Percentiles rank a stretch among this genome's conserved stretches.
Conservation (phyloP, 2,329 filamentous ascomycete species). For the Nemania sp. region DNA sequence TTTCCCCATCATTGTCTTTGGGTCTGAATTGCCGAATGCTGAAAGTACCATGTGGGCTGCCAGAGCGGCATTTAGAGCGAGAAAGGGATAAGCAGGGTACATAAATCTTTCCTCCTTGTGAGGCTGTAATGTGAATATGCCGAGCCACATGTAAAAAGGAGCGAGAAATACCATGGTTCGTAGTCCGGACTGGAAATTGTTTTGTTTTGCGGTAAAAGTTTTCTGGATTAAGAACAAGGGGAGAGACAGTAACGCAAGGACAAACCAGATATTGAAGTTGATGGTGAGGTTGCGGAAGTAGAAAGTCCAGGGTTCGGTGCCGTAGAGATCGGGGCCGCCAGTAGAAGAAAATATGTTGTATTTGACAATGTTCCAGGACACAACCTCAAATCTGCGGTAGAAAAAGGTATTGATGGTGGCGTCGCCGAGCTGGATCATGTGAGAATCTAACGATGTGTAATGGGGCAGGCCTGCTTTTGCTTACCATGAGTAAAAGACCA, state of each 20-base stretch:
- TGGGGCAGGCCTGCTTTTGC: conserved; percentile 37
- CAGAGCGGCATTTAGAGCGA: conserved; percentile 86
- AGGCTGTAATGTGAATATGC: conserved; percentile 86
- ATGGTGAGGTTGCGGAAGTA: conserved; percentile 88
- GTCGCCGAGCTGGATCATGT: conserved; percentile 63
- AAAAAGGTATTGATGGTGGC: conserved; percentile 78
- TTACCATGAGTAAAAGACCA: conserved; percentile 70
- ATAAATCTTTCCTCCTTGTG: conserved; percentile 99
- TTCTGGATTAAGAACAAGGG: conserved; percentile 79
- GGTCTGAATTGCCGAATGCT: conserved; percentile 71
- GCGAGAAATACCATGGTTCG: conserved; percentile 76
- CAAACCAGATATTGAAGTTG: conserved; percentile 96
- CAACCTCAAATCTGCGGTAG: conserved; percentile 75
- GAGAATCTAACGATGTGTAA: conserved; percentile 5
- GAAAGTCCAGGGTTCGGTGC: conserved; percentile 95
- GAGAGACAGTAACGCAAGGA: conserved; percentile 73
- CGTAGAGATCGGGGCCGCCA: conserved; percentile 88
- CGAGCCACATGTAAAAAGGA: conserved; percentile 94
- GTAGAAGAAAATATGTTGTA: conserved; percentile 91
- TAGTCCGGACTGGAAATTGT: conserved; percentile 69
- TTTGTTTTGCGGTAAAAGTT: conserved; percentile 60
- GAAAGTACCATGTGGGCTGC: conserved; percentile 79
- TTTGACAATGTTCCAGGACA: conserved; percentile 89
- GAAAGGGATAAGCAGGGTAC: conserved; percentile 92
- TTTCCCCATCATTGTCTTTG: conserved; percentile 67